phyloP scores from a whole-genome alignment of 495 filamentous ascomycete genomes.

The Penicillium coffeae region DNA sequence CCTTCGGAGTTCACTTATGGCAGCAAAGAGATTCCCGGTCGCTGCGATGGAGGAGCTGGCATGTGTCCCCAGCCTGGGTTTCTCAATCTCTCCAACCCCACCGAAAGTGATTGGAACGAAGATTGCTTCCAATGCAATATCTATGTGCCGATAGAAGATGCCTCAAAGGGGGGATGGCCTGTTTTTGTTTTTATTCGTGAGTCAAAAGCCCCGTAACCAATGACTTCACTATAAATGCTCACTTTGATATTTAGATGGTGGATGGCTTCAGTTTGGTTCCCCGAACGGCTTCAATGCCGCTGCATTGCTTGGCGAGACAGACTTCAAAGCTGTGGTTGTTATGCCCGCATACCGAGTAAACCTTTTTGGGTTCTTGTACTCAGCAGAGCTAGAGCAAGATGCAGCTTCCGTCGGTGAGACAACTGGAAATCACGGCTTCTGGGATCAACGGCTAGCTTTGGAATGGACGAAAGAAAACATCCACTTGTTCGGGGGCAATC shows the following conservation, averaged over 20 bases:
- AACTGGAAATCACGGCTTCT: conserved; percentile 61
- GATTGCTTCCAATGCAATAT: conserved; percentile 47
- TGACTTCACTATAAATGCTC: conserved; percentile 2
- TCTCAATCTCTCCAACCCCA: conserved; percentile 12
- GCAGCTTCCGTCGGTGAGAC: conserved; percentile 42
- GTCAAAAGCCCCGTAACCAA: no score
- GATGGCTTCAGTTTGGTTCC: conserved; percentile 54
- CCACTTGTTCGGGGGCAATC: conserved; percentile 58
- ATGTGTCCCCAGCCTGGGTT: conserved; percentile 39
- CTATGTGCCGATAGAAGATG: conserved; percentile 35
- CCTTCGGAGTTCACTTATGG: conserved; percentile 35
- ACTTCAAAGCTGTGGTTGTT: conserved; percentile 53
- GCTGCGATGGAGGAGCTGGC: conserved; percentile 25
- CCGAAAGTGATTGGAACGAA: conserved; percentile 27
- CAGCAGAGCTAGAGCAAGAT: conserved; percentile 46
- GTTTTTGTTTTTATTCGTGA: conserved; percentile 43
- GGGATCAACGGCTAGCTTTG: conserved; percentile 61
- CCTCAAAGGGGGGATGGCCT: conserved; percentile 39
- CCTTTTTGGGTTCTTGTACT: conserved; percentile 63
- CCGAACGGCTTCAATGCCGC: conserved; percentile 45
- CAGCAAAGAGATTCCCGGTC: conserved; percentile 24
- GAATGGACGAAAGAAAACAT: conserved; percentile 65
- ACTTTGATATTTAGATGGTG: no score
- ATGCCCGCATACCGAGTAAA: conserved; percentile 68
- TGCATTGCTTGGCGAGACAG: conserved; percentile 47